Base-by-base conservation (phyloP, 2,329 filamentous ascomycete genomes). In the Aquanectria penicillioides region DNA sequence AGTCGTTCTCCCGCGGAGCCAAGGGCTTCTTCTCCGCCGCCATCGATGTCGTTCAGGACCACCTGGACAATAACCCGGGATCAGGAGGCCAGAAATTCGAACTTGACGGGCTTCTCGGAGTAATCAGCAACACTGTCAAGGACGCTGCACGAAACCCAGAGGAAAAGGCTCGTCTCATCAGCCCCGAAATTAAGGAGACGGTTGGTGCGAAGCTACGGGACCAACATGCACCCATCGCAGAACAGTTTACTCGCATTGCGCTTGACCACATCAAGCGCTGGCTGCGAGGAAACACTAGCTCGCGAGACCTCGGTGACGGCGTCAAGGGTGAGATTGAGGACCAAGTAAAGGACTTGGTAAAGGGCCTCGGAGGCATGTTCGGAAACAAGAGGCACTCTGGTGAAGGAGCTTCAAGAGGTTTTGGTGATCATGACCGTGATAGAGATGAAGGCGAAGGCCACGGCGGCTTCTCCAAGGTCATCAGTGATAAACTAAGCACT, bases 191-290 rank as follows among this genome's bases (percentile, higher is more conserved):
- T 73, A 81, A 80, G 63, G 78, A 80, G 18, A 71, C 73, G 43
- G 75, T 81, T 38, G 76, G 73, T 28, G 67, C 62, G 6, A 78
- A 77, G 67, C 70, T 81, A 15, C 71, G 73, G 15, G 69, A 77
- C 61, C 78, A 80, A 58, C 79, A 81, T 44, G 75, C 74, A 0
- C 73, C 78, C 6, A 74, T 81, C 51, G 79, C 79, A 1, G 79
- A 80, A 65, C 77, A 80, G 61, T 81, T 81, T 40, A 81, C 79
- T 2, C 71, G 71, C 22, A 79, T 81, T 37, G 79, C 79, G 0
- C 66, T 81, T n/a, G 77, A 79, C 6, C 78, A 80, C 50, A 78
- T 81, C 72, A 81, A 81, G 72, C 71, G 69, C 43, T 81, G 78
- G 78, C 66, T 80, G 37, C 73, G 78, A 6, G 78, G 77, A 10